These are phyloP conservation scores for Diplosphaera chodatii DNA, from an alignment of 139 green algal species.

Conservation along the genomic window DNA sequence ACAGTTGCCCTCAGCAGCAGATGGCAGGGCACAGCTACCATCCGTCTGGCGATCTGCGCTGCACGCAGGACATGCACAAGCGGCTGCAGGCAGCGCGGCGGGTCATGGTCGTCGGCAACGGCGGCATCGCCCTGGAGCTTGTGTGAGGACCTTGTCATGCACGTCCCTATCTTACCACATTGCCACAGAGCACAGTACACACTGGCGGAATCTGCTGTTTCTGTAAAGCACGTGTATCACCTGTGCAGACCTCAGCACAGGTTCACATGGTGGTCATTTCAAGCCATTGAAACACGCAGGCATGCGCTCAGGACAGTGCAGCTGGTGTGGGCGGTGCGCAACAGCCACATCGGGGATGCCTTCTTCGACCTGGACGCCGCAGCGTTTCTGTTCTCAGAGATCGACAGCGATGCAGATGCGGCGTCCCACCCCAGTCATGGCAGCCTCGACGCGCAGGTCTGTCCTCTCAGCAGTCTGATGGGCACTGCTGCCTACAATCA, in stretches of 20 bases:
- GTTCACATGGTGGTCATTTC: no score
- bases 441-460: not conserved
- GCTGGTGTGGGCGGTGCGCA: constrained; percentile 70
- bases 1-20: no score
- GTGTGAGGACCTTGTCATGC: no score
- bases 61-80: constrained; percentile 15
- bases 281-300: no score
- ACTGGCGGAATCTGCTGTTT: no score
- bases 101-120: constrained; percentile 78
- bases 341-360: constrained; percentile 75
- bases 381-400: constrained; percentile 53
- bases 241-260: no score
- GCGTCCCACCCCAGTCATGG: not conserved
- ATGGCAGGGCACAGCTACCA: no score
- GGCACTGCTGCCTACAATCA: no score
- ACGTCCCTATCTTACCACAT: no score
- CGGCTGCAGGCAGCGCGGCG: constrained; percentile 21
- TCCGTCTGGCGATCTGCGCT: not conserved
- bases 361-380: constrained; percentile 83
- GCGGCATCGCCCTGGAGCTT: constrained; percentile 81
- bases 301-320: constrained; percentile 37
- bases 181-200: no score
- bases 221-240: no score
- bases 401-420: not conserved
- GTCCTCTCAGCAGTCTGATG: no score